These are phyloP conservation scores for Ajuga chamaepitys DNA, from an alignment of 257 asterid genomes.

Conservation along the genomic window DNA sequence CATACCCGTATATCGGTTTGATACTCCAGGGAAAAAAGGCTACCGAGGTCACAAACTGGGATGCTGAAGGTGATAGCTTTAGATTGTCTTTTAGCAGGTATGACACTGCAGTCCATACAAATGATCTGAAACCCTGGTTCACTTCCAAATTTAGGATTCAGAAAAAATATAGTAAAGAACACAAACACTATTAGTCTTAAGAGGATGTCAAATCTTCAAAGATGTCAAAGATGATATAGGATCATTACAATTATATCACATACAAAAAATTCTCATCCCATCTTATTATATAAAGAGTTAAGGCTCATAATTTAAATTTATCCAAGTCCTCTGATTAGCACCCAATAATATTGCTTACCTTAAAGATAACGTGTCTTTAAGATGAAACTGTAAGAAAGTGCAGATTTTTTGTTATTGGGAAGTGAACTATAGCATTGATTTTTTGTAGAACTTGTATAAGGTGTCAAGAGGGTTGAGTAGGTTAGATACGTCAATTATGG, in stretches of 20 bases:
- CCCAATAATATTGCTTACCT: neutral
- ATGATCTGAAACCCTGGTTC: constrained; percentile 93
- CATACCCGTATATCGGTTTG: constrained; percentile 90
- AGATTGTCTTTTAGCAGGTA: constrained; percentile 90
- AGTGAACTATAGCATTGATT: neutral
- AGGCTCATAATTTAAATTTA: neutral
- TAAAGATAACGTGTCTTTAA: neutral
- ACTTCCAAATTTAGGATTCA: constrained; percentile 11
- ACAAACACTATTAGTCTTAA: neutral
- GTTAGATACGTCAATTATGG: neutral
- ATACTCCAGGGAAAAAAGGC: constrained; percentile 95
- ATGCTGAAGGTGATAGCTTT: constrained; percentile 82
- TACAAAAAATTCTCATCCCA: neutral
- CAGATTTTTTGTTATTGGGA: neutral
- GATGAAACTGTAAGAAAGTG: neutral
- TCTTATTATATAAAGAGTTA: neutral
- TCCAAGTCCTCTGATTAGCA: neutral
- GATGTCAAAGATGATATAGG: constrained; percentile 1
- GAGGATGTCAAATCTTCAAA: neutral
- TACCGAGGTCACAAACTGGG: constrained; percentile 86
- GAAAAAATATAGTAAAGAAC: neutral
- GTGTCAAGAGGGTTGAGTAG: neutral
- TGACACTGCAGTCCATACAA: constrained; percentile 96
- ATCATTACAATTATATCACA: neutral
- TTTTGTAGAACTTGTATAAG: constrained; percentile 2